Percentiles rank a stretch among this genome's conserved stretches.
Evolutionary conservation across 768 basidiomycete genomes (phyloP).

Genomic region (Termitomyces sp.): DNA sequence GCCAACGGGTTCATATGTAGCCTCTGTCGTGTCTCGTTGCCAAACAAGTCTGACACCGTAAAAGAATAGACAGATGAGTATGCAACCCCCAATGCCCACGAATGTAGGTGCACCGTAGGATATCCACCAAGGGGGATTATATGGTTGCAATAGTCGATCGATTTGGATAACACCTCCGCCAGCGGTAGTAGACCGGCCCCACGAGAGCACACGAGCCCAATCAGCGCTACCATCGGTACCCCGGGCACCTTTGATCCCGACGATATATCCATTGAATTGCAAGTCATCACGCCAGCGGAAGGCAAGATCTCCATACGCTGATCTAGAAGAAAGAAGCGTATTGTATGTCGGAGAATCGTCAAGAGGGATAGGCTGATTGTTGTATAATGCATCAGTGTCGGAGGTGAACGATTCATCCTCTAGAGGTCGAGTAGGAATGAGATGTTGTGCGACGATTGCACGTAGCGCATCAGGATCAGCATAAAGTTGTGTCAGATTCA

Average conservation of each 20-base stretch:
- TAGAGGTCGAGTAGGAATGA: slow-evolving; percentile 46
- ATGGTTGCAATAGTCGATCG: slow-evolving; percentile 79
- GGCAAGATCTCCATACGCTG: slow-evolving; percentile 77
- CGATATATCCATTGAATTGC: slow-evolving; percentile 48
- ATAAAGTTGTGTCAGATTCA: slow-evolving; percentile 76
- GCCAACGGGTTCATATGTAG: slow-evolving; percentile 87
- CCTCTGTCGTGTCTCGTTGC: slow-evolving; percentile 71
- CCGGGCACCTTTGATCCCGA: slow-evolving; percentile 70
- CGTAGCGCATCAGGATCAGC: slow-evolving; percentile 48
- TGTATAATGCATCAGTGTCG: slow-evolving; percentile 39
- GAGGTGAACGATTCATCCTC: slow-evolving; percentile 17
- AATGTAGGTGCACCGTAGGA: slow-evolving; percentile 67
- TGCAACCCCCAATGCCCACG: slow-evolving; percentile 53
- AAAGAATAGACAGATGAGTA: slow-evolving; percentile 65
- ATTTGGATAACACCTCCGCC: slow-evolving; percentile 83
- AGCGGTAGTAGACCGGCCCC: slow-evolving; percentile 74
- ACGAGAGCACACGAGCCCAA: slow-evolving; percentile 60
- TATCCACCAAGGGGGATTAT: slow-evolving; percentile 81
- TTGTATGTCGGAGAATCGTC: slow-evolving; percentile 68
- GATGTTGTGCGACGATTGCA: slow-evolving; percentile 69
- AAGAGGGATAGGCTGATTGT: slow-evolving; percentile 69
- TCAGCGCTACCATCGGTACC: slow-evolving; percentile 58
- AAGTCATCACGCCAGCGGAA: slow-evolving; percentile 52
- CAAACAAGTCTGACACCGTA: slow-evolving; percentile 67
- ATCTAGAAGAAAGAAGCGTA: slow-evolving; percentile 65